Base-by-base conservation (phyloP, 2,329 filamentous ascomycete genomes). In the Corniculantispora saksenae region DNA sequence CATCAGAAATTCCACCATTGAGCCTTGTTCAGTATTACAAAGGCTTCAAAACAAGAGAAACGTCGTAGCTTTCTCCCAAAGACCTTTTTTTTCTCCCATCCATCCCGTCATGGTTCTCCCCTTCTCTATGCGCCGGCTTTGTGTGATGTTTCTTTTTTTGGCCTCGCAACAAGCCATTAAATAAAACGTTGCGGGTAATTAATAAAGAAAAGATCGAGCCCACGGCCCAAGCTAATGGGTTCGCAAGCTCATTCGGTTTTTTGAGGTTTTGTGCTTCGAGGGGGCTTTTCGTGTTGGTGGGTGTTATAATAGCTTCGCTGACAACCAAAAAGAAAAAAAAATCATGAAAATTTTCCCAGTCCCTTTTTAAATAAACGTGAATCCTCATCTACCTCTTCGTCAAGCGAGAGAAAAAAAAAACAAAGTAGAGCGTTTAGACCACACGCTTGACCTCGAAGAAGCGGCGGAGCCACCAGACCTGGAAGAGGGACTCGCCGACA, bases 401-500 rank as follows among this genome's bases (percentile, higher is more conserved):
- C 50, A 21, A 45, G 19, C 17, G 10, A 25, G 21, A 19, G 8
- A 55, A 43, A 15, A 6, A 17, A 13, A 19, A 45, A 19, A 23
- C 5, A 19, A n/a, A n/a, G n/a, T n/a, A n/a, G n/a, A n/a, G n/a
- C n/a, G n/a, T 10, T 79, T 80, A 90, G 70, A 89, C 86, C 60
- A 89, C 86, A 59, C 87, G 83, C 82, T 90, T 88, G 73, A 91
- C 88, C 89, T 97, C 94, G 76, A 97, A 97, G 86, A 99, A 99
- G 76, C 95, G 88, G 83, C 97, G 95, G 77, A 99, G 81, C 94
- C 95, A 99, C 94, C 95, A 99, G 70, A 99, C 94, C 83, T 99
- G 95, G 84, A 99, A 99, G 70, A 97, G 83, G 67, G 93, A 95
- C 83, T 98, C 93, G 73, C 91, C 93, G 70, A 96, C 84, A 68